Percentiles rank a stretch among this genome's conserved stretches.
These are phyloP conservation scores for Phylloboletellus chloephorus DNA, from an alignment of 1,284 basidiomycete genomes.

Conservation along the genomic window DNA sequence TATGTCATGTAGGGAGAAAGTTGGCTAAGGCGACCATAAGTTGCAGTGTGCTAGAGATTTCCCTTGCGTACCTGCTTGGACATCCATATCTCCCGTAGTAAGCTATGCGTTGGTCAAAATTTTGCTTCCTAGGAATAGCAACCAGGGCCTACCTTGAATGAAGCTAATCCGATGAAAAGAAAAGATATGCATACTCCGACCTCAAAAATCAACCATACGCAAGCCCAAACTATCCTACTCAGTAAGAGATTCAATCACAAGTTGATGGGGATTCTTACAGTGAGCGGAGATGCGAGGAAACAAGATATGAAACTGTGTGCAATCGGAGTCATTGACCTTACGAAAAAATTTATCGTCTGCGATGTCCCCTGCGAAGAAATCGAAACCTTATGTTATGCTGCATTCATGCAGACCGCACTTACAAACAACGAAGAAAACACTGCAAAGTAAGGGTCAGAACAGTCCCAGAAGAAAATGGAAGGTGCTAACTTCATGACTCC, in stretches of 20 bases:
- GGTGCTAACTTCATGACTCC: constrained; percentile 74
- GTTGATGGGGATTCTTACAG: constrained; percentile 34
- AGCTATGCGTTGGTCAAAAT: constrained; percentile 34
- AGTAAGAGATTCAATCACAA: constrained; percentile 4
- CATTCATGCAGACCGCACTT: constrained; percentile 24
- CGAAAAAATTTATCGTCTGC: constrained; percentile 82
- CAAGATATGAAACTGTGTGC: constrained; percentile 68
- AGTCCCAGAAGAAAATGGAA: neutral
- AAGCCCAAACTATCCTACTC: constrained; percentile 57
- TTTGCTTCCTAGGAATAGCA: constrained; percentile 3
- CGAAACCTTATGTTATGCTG: constrained; percentile 2
- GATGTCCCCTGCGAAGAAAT: constrained; percentile 60
- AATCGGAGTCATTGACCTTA: constrained; percentile 79
- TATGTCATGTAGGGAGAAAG: constrained; percentile 33
- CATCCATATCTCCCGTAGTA: constrained; percentile 48
- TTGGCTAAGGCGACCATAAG: constrained; percentile 32
- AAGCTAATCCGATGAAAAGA: constrained; percentile 61
- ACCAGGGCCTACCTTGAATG: constrained; percentile 59
- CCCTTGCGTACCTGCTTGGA: constrained; percentile 47
- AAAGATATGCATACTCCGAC: constrained; percentile 63
- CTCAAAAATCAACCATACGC: constrained; percentile 70
- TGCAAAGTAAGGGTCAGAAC: constrained; percentile 31
- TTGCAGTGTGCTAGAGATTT: constrained; percentile 2
- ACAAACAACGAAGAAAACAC: constrained; percentile 75
- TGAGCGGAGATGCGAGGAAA: constrained; percentile 64